Percentiles rank a stretch among this genome's conserved stretches.
phyloP scores from a whole-genome alignment of 1,284 basidiomycete genomes.

The Salmacisia buchloeana region DNA sequence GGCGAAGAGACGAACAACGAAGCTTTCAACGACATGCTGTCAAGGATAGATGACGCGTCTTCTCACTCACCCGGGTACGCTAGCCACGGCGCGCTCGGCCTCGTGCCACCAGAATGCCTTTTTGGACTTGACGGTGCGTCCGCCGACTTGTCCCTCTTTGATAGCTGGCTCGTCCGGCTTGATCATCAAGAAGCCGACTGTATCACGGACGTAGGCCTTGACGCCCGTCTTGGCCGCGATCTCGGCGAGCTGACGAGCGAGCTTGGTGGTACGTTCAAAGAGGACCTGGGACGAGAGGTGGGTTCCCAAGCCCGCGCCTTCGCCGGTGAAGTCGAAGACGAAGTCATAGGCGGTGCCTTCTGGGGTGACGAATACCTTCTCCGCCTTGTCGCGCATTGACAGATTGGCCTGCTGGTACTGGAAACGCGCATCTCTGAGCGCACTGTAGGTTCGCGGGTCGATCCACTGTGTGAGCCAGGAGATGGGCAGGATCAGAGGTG shows the following conservation, averaged over 20 bases:
- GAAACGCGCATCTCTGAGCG: constrained; percentile 26
- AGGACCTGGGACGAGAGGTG: constrained; percentile 25
- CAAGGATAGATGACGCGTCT: too few species aligned
- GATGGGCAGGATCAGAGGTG: neutral
- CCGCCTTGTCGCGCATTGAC: constrained; percentile 12
- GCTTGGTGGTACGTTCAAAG: constrained; percentile 29
- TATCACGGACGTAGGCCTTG: constrained; percentile 33
- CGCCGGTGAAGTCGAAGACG: constrained; percentile 37
- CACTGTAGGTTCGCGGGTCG: constrained; percentile 22
- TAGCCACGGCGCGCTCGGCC: constrained; percentile 31
- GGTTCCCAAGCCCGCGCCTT: constrained; percentile 19
- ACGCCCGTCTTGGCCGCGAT: constrained; percentile 19
- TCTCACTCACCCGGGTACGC: constrained; percentile 13
- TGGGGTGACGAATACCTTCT: constrained; percentile 20
- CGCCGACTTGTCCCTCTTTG: constrained; percentile 12
- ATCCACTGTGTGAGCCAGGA: constrained; percentile 7
- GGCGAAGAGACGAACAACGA: neutral
- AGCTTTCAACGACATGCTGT: neutral
- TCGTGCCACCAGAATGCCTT: constrained; percentile 36
- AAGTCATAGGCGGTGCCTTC: constrained; percentile 24
- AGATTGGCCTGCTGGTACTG: constrained; percentile 38
- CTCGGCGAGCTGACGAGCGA: constrained; percentile 22
- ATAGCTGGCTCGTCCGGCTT: constrained; percentile 24
- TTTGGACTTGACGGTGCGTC: constrained; percentile 12
- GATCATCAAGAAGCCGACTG: constrained; percentile 22